Evolutionary conservation across 2,329 filamentous ascomycete species (phyloP).

Genomic region (Monilinia polystroma): DNA sequence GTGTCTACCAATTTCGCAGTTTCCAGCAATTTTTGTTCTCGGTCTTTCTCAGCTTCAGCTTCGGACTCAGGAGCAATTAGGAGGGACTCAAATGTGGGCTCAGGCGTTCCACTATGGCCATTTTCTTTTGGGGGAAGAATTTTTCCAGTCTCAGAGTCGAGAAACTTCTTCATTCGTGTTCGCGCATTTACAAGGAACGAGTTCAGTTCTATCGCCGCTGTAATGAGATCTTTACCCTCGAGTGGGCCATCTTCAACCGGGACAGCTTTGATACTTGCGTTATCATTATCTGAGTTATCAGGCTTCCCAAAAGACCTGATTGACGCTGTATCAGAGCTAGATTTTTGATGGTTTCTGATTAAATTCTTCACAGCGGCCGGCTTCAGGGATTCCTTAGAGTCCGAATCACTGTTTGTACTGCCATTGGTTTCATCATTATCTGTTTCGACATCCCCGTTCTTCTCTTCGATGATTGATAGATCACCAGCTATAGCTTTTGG

Average conservation of each 20-base stretch:
- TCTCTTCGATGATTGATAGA: conserved; percentile 61
- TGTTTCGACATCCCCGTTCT: conserved; percentile 45
- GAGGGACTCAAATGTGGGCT: conserved; percentile 56
- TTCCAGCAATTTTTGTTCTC: conserved; percentile 68
- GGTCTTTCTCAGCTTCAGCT: conserved; percentile 50
- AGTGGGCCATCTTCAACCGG: conserved; percentile 53
- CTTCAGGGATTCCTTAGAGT: conserved; percentile 34
- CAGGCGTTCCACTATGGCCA: conserved; percentile 45
- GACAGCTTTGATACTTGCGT: conserved; percentile 51
- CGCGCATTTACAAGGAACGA: conserved; percentile 87
- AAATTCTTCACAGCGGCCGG: conserved; percentile 46
- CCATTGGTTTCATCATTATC: conserved; percentile 43
- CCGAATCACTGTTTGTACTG: conserved; percentile 46
- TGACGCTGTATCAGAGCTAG: conserved; percentile 52
- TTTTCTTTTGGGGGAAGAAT: conserved; percentile 50
- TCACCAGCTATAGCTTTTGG: conserved; percentile 81
- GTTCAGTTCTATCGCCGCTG: conserved; percentile 78
- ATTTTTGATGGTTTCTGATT: conserved; percentile 40
- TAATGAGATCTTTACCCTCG: conserved; percentile 79
- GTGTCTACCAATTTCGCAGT: conserved; percentile 89
- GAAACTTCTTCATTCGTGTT: conserved; percentile 58
- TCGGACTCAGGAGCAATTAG: conserved; percentile 47
- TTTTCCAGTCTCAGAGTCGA: conserved; percentile 62
- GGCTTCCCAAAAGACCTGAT: conserved; percentile 58
- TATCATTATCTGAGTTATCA: conserved; percentile 53